phyloP scores from a whole-genome alignment of 805 yeast genomes.

The Kuraishia ogatae region DNA sequence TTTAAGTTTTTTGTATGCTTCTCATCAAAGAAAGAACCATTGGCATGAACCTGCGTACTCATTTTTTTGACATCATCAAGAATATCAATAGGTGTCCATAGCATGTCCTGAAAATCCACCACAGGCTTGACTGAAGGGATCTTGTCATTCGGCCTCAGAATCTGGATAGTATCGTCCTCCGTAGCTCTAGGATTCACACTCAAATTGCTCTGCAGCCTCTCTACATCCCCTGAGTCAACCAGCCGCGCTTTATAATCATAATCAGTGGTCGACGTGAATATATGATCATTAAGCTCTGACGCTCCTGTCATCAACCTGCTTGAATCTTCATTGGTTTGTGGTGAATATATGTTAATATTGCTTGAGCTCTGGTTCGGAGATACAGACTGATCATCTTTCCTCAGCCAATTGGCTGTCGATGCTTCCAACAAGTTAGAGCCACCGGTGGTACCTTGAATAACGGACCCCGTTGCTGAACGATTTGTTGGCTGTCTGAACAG shows the following conservation, averaged over 20 bases:
- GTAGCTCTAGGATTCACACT: background rate
- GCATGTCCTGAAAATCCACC: slow-evolving; percentile 60
- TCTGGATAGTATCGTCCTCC: slow-evolving; percentile 11
- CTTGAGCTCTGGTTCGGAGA: background rate
- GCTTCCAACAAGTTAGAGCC: background rate
- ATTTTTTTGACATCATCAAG: slow-evolving; percentile 68
- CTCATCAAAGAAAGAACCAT: slow-evolving; percentile 41
- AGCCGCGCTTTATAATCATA: background rate
- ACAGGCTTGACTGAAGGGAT: slow-evolving; percentile 48
- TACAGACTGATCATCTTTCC: background rate
- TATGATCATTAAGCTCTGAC: background rate
- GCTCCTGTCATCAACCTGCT: background rate
- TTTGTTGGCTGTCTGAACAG: background rate
- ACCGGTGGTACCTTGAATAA: background rate
- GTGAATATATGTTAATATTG: background rate
- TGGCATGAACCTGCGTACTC: slow-evolving; percentile 34
- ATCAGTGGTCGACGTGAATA: background rate
- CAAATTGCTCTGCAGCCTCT: background rate
- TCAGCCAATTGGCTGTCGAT: background rate
- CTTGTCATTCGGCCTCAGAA: slow-evolving; percentile 31
- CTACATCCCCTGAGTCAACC: background rate
- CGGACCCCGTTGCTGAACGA: background rate
- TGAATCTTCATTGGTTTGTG: background rate
- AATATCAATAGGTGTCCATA: slow-evolving; percentile 85
- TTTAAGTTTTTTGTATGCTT: slow-evolving; percentile 41